Evolutionary conservation across 192 early-diverging fungal genomes (phyloP).

Genomic region (Coemansia sp.): DNA sequence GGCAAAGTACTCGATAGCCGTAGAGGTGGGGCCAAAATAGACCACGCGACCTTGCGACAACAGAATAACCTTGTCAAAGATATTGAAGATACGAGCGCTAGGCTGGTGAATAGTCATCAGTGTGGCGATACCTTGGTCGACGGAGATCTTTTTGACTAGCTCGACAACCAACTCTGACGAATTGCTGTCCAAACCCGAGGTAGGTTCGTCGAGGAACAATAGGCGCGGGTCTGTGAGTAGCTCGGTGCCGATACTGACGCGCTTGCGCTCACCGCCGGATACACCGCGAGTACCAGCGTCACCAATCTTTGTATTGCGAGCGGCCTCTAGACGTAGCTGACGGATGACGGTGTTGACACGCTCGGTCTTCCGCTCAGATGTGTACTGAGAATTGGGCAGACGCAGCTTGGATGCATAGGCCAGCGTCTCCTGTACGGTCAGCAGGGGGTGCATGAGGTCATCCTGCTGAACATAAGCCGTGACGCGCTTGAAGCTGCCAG

Average conservation of each 20-base stretch:
- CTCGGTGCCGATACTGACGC: constrained; percentile 56
- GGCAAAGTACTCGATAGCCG: constrained; percentile 57
- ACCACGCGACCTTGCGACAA: constrained; percentile 66
- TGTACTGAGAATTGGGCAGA: constrained; percentile 61
- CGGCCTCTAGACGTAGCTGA: constrained; percentile 65
- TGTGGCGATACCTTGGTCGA: constrained; percentile 65
- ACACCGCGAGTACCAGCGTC: constrained; percentile 55
- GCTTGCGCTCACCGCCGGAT: constrained; percentile 61
- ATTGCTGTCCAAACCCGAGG: constrained; percentile 72
- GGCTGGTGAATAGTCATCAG: constrained; percentile 94
- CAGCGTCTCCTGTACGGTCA: constrained; percentile 81
- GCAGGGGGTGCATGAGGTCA: constrained; percentile 60
- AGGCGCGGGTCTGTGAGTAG: constrained; percentile 61
- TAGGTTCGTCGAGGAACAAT: constrained; percentile 62
- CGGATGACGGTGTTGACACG: constrained; percentile 70
- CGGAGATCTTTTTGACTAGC: constrained; percentile 65
- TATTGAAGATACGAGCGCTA: constrained; percentile 73
- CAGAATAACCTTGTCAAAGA: constrained; percentile 83
- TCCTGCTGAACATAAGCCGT: constrained; percentile 60
- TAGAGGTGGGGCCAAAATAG: constrained; percentile 61
- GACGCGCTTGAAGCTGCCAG: constrained; percentile 52
- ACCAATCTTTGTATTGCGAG: constrained; percentile 62
- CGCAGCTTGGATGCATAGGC: constrained; percentile 75
- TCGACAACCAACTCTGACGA: constrained; percentile 67
- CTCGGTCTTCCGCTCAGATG: constrained; percentile 53